Evolutionary conservation across 164 flowering plant species (phyloP), one percentile per base, ranked within the genome.

Genomic region (Cinnamomum chago): DNA sequence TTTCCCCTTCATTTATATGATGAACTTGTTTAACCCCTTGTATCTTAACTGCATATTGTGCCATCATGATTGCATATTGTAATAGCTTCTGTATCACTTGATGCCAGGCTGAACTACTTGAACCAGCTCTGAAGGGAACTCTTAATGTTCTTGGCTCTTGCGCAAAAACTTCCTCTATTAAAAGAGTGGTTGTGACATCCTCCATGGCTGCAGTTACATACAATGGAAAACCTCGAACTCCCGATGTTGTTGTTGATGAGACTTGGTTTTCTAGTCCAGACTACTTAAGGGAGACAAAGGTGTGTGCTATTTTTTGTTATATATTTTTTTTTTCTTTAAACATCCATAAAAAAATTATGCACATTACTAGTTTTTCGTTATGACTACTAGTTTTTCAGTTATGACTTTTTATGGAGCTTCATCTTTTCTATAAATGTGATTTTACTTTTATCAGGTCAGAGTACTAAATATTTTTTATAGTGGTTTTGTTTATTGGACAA

Each of bases 61-160:
- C 60, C 47, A 55, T 55, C 60, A 14, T 55, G 60, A 55, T 12
- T 55, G 60, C n/a, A 55, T 55, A 11, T 55, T 11, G 15, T 25
- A 65, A 50, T 7, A 18, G 78, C 76, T 24, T 25, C 47, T 52
- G 51, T 79, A 68, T 58, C 20, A 22, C 27, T 66, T 18, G 17
- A 17, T 62, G n/a, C 64, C 88, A 89, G 90, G 81, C 79, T 62
- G 91, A 88, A 58, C 24, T 89, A 60, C 74, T 88, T 69, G 90
- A 86, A 9, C 93, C 93, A 14, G 93, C 91, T 50, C 72, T 89
- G 51, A 83, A 88, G 77, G 91, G 93, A 76, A 89, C 93, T 28
- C 86, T 88, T 14, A 89, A 89, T 75, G 87, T 89, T 64, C 89
- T 89, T 22, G 73, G 73, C 1, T 86, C 93, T 23, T 83, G 86